phyloP scores from a whole-genome alignment of 78 protist genomes.

The Protostelium mycophagum region DNA sequence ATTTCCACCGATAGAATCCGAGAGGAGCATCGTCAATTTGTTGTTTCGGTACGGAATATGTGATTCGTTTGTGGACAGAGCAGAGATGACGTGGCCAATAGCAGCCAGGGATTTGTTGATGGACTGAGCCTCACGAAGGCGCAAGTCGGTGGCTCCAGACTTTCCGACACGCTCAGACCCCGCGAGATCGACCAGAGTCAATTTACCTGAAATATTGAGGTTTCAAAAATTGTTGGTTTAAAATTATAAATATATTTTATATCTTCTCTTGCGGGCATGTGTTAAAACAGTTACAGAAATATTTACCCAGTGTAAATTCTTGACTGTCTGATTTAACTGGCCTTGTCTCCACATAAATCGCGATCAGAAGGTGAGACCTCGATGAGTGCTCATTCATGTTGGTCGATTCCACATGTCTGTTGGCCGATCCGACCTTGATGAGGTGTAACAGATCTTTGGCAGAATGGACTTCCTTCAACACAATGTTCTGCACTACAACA shows the following conservation, averaged over 20 bases:
- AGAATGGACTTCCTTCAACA: neutral
- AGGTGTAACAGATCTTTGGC: neutral
- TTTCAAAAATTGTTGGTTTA: too few relatives aligned
- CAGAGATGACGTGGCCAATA: constrained; percentile 54
- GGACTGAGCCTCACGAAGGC: constrained; percentile 37
- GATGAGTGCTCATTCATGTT: constrained; percentile 8
- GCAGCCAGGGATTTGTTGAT: constrained; percentile 49
- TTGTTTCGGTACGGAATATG: constrained; percentile 64
- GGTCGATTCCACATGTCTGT: neutral
- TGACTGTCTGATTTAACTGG: neutral
- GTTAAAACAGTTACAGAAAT: too few relatives aligned
- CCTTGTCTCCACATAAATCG: constrained; percentile 5
- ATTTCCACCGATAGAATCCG: constrained; percentile 59
- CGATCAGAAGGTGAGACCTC: constrained; percentile 13
- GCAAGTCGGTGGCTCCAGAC: neutral
- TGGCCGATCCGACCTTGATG: neutral
- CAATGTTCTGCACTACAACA: neutral
- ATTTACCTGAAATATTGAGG: too few relatives aligned
- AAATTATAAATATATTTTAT: neutral
- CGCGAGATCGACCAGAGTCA: constrained; percentile 69
- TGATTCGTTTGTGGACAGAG: constrained; percentile 20
- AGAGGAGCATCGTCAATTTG: constrained; percentile 53
- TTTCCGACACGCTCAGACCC: constrained; percentile 54
- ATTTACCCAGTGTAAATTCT: neutral
- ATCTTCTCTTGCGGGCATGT: too few relatives aligned